Evolutionary conservation across 805 yeast species (phyloP).

Genomic region (Yamadazyma nakazawae): DNA sequence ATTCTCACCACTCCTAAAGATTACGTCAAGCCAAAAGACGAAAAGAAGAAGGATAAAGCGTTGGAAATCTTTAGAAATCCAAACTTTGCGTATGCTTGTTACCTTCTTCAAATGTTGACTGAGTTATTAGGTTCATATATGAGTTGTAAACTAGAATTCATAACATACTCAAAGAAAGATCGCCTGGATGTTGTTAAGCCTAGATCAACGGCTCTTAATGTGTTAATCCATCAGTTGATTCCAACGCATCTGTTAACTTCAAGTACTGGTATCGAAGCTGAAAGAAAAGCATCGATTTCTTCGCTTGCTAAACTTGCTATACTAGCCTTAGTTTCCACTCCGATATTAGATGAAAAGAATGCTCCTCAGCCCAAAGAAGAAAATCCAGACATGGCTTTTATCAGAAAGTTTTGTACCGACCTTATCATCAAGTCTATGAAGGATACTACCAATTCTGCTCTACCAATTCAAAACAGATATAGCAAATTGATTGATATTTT

Average conservation of each 20-base stretch:
- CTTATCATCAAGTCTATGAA: conserved; percentile 58
- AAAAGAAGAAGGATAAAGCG: conserved; percentile 18
- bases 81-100: conserved; percentile 63
- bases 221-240: conserved; percentile 70
- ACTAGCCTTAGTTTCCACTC: conserved; percentile 58
- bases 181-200: conserved; percentile 51
- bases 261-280: conserved; percentile 37
- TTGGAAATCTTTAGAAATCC: conserved; percentile 46
- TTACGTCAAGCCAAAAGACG: conserved; percentile 20
- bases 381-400: conserved; percentile 68
- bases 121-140: conserved; percentile 79
- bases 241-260: conserved; percentile 47
- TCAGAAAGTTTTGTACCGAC: conserved; percentile 73
- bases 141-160: conserved; percentile 75
- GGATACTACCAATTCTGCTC: conserved; percentile 36
- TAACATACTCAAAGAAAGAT: conserved; percentile 67
- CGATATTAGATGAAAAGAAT: conserved; percentile 48
- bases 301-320: conserved; percentile 60
- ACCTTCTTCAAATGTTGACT: conserved; percentile 60
- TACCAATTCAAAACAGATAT: conserved; percentile 24
- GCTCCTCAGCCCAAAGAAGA: conserved; percentile 46
- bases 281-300: conserved; percentile 57
- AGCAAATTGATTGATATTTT: conserved; percentile 53
- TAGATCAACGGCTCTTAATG: conserved; percentile 71
- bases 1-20: conserved; percentile 29